A percentile compares a stretch with the other conserved stretches of the same genome.
These are phyloP conservation scores for Quercus ilex DNA, from an alignment of 306 rosid species.

Conservation along the genomic window DNA sequence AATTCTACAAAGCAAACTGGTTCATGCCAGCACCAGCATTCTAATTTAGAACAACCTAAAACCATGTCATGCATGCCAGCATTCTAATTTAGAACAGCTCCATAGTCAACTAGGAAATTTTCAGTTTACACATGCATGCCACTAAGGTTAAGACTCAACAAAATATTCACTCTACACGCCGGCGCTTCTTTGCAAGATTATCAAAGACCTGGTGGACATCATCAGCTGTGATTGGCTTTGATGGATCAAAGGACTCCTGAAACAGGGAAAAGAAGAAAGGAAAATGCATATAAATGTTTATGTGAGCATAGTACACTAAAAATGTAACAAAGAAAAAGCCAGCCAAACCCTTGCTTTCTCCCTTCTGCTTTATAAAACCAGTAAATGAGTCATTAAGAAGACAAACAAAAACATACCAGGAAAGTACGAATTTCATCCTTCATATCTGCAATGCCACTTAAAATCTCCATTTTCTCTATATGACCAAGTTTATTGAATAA, in stretches of 20 bases:
- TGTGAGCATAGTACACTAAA: conserved; percentile 7
- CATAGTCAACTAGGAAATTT: conserved; percentile 17
- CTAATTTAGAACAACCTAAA: conserved; percentile 27
- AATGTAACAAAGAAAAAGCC: conserved; percentile 9
- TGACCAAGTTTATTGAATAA: conserved; percentile 80
- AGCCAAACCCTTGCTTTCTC: background rate
- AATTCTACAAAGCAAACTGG: conserved; percentile 5
- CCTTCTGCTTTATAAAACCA: background rate
- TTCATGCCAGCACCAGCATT: conserved; percentile 14
- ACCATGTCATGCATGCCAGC: conserved; percentile 12
- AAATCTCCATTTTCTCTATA: conserved; percentile 87
- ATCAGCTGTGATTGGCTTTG: conserved; percentile 81
- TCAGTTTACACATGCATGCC: conserved; percentile 11
- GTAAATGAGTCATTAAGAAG: background rate
- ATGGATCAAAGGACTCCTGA: conserved; percentile 84
- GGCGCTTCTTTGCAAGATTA: conserved; percentile 79
- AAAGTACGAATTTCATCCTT: conserved; percentile 81
- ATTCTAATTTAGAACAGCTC: conserved; percentile 21
- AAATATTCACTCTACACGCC: conserved; percentile 58
- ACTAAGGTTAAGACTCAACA: conserved; percentile 16
- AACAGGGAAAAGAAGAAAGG: conserved; percentile 1
- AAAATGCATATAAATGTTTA: background rate
- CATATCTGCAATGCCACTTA: conserved; percentile 90
- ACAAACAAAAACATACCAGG: conserved; percentile 51
- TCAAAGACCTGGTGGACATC: conserved; percentile 88